phyloP scores from a whole-genome alignment of 2,329 filamentous ascomycete species.

The Colletotrichum spinosum region DNA sequence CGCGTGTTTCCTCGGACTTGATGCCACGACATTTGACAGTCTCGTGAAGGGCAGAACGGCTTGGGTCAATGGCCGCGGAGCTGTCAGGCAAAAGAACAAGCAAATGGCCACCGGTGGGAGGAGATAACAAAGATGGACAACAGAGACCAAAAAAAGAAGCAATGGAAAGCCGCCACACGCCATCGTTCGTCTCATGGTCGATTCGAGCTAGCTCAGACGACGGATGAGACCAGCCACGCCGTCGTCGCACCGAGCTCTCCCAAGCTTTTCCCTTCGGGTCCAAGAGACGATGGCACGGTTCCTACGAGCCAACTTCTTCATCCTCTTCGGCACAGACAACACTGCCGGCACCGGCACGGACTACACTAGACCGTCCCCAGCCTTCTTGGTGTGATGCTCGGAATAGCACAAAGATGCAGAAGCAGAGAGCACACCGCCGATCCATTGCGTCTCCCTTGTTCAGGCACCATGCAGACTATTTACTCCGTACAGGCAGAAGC shows the following conservation, averaged over 20 bases:
- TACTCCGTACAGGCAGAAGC: too few relatives aligned
- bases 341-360: too few relatives aligned
- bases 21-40: neutral
- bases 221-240: slow-evolving; percentile 27
- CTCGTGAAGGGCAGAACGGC: neutral
- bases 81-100: neutral
- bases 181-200: slow-evolving; percentile 24
- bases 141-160: slow-evolving; percentile 21
- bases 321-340: too few relatives aligned
- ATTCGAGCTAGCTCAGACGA: slow-evolving; percentile 16
- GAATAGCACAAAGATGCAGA: neutral
- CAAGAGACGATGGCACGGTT: too few relatives aligned
- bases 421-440: neutral
- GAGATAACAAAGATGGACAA: neutral
- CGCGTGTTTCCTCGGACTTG: neutral
- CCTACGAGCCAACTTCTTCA: too few relatives aligned
- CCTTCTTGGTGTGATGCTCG: too few relatives aligned
- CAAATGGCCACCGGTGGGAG: neutral
- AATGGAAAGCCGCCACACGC: slow-evolving; percentile 29
- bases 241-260: slow-evolving; percentile 22
- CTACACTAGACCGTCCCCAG: too few relatives aligned
- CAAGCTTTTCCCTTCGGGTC: slow-evolving; percentile 1
- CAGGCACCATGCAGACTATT: too few relatives aligned
- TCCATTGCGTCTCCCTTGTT: too few relatives aligned
- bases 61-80: too few relatives aligned